Conservation (phyloP, 768 basidiomycete species). For the Lyophyllum decastes region DNA sequence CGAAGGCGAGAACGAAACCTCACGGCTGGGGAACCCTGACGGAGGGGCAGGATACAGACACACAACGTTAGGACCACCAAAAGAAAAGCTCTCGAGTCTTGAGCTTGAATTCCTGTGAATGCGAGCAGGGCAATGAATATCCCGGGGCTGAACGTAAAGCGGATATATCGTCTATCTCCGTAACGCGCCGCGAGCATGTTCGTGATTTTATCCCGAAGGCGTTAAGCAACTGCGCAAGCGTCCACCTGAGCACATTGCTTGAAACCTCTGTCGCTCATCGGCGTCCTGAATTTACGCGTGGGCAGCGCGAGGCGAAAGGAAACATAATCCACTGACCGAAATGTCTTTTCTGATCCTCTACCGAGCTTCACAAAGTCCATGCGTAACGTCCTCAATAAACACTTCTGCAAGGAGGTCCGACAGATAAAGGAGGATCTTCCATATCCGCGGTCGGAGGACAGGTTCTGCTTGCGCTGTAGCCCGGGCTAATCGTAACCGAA, state of each 20-base stretch:
- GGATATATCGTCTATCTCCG: too few relatives aligned
- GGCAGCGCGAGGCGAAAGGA: not conserved
- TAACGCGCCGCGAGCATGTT: too few relatives aligned
- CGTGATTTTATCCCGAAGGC: conserved; percentile 97
- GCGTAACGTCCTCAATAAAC: conserved; percentile 76
- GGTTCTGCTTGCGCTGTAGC: conserved; percentile 44
- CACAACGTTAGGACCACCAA: conserved; percentile 92
- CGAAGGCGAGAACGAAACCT: conserved; percentile 97
- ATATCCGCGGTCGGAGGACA: conserved; percentile 83
- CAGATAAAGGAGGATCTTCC: conserved; percentile 91
- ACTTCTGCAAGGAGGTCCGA: conserved; percentile 75
- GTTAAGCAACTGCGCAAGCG: conserved; percentile 94
- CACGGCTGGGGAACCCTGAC: conserved; percentile 93
- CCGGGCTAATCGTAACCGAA: not conserved
- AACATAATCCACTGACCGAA: conserved; percentile 55
- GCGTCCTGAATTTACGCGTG: conserved; percentile 51
- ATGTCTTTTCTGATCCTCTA: conserved; percentile 97
- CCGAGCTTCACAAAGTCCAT: conserved; percentile 84
- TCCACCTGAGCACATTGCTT: conserved; percentile 96
- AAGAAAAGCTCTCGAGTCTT: too few relatives aligned
- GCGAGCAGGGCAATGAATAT: conserved; percentile 42
- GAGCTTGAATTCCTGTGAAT: not conserved
- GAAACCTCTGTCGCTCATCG: conserved; percentile 97
- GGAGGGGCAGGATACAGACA: conserved; percentile 94
- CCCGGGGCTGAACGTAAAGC: conserved; percentile 96